Evolutionary conservation across 441 rosid species (phyloP).

Genomic region (Mallotus japonicus): DNA sequence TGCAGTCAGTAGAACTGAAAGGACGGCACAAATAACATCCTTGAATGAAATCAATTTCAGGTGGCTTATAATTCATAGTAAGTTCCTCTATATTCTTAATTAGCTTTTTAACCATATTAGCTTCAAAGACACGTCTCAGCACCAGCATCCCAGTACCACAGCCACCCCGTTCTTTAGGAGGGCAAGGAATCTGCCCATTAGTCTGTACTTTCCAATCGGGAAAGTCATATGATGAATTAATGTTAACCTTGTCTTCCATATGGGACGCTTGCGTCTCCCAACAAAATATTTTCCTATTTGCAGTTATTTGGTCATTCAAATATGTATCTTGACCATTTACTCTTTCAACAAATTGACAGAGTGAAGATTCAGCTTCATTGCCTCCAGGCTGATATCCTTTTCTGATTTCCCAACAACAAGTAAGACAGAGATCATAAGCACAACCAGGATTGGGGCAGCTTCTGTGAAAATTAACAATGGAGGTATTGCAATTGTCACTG

Average conservation of each 20-base stretch:
- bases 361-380: slow-evolving; percentile 23
- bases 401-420: slow-evolving; percentile 69
- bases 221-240: slow-evolving; percentile 10
- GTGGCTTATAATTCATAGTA: slow-evolving; percentile 25
- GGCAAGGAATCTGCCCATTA: slow-evolving; percentile 59
- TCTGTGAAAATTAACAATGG: slow-evolving; percentile 66
- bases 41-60: slow-evolving; percentile 25
- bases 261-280: slow-evolving; percentile 30
- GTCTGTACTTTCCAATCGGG: slow-evolving; percentile 49
- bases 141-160: slow-evolving; percentile 51
- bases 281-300: slow-evolving; percentile 20
- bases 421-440: slow-evolving; percentile 65
- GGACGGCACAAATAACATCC: slow-evolving; percentile 31
- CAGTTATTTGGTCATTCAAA: slow-evolving; percentile 27
- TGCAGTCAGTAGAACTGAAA: slow-evolving; percentile 24
- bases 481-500: slow-evolving; percentile 71
- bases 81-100: slow-evolving; percentile 45
- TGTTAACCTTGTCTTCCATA: slow-evolving; percentile 25
- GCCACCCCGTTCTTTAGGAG: slow-evolving; percentile 44
- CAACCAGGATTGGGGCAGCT: slow-evolving; percentile 58
- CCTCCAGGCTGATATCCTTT: slow-evolving; percentile 52
- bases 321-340: slow-evolving; percentile 23
- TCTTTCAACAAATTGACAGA: slow-evolving; percentile 29
- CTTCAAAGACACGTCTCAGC: slow-evolving; percentile 48
- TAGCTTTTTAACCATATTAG: slow-evolving; percentile 47